A percentile compares a stretch with the other conserved stretches of the same genome.
Evolutionary conservation across 306 rosid species (phyloP).

Genomic region (Pterocarpus santalinus): DNA sequence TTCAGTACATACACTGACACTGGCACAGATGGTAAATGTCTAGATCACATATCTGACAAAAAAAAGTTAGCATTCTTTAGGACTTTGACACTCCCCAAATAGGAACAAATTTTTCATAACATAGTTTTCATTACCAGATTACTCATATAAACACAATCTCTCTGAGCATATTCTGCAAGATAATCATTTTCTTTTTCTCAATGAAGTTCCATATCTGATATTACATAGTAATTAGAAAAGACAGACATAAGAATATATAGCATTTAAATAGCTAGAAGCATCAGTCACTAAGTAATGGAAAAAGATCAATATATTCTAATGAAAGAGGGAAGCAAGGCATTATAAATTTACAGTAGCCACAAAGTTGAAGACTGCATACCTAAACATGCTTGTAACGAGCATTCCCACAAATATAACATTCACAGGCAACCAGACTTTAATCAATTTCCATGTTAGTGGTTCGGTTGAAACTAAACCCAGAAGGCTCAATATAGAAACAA

Average conservation of each 20-base stretch:
- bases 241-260: not conserved
- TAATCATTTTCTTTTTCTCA: not conserved
- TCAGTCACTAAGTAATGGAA: constrained; percentile 22
- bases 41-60: constrained; percentile 16
- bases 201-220: constrained; percentile 1
- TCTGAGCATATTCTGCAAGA: not conserved
- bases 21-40: constrained; percentile 9
- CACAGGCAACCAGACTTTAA: constrained; percentile 96
- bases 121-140: constrained; percentile 25
- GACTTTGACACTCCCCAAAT: constrained; percentile 16
- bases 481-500: constrained; percentile 75
- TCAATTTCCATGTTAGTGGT: constrained; percentile 90
- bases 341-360: constrained; percentile 12
- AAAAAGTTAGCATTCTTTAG: constrained; percentile 27
- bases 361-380: constrained; percentile 64
- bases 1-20: constrained; percentile 30
- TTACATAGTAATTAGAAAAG: not conserved
- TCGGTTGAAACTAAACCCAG: constrained; percentile 89
- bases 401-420: constrained; percentile 93
- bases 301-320: not conserved
- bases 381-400: constrained; percentile 98
- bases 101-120: constrained; percentile 18
- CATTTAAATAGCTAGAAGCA: constrained; percentile 11
- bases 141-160: constrained; percentile 17
- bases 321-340: constrained; percentile 18